Evolutionary conservation across 495 filamentous ascomycete species (phyloP), one percentile per base, ranked within the genome.

Genomic region (Penicillium steckii): DNA sequence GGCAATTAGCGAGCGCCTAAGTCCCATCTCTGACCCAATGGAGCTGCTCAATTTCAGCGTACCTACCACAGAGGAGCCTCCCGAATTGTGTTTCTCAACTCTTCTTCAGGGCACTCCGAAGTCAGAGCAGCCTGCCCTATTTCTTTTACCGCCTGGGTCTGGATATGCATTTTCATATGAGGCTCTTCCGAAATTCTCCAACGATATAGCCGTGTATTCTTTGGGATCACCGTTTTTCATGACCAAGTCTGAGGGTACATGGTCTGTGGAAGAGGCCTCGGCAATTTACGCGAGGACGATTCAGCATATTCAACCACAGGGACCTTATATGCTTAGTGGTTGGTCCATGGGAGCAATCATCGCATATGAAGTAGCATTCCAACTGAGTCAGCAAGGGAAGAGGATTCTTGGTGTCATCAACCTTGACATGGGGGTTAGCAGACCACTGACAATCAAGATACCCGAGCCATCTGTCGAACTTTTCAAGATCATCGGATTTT

Each of bases 401-500:
- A 13, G 22, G 19, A 32, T 57, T 37, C 33, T 52, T n/a, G 54
- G 54, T 29, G 42, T 57, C 6, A 52, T 57, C 19, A 52, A 42
- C n/a, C 42, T 57, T 15, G 54, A 57, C 27, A 32, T 52, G 43
- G 42, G 43, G 26, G 19, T 48, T 12, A 17, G 48, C 24, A 32
- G 26, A 15, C 54, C 42, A 52, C 30, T 13, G 3, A 15, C 24
- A 7, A 44, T 26, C 25, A 37, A 24, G 5, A 21, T 47, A 27
- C 43, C 46, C 8, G 43, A 52, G 24, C 27, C 44, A 44, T 48
- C 43, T 9, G 44, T 57, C 27, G 48, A 57, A 30, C 25, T 52
- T 12, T 42, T 57, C 13, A 49, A 52, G 18, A 57, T 57, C 5
- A 35, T 80, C 70, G 44, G 44, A 4, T 19, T 42, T 27, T 53